Evolutionary conservation across 139 green algal species (phyloP).

Genomic region (Haematococcus lacustris): DNA sequence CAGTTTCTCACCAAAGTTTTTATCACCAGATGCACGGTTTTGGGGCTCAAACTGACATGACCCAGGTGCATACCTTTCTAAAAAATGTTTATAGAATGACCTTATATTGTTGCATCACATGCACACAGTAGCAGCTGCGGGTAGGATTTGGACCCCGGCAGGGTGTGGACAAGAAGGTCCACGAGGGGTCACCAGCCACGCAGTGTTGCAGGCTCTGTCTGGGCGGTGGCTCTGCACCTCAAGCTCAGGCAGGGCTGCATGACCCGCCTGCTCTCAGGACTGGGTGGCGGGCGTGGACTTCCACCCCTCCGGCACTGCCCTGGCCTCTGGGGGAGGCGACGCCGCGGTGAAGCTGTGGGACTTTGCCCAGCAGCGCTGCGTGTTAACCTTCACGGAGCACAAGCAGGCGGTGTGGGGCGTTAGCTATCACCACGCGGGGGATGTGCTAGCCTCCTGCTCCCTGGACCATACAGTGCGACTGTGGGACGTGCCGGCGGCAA

Average conservation of each 20-base stretch:
- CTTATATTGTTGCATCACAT: too few relatives aligned
- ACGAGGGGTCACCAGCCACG: not conserved
- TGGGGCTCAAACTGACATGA: too few relatives aligned
- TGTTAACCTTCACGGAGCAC: slow-evolving; percentile 71
- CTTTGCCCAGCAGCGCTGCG: slow-evolving; percentile 72
- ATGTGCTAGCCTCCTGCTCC: slow-evolving; percentile 62
- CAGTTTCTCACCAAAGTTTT: too few relatives aligned
- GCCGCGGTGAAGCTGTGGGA: slow-evolving; percentile 72
- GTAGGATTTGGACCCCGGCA: too few relatives aligned
- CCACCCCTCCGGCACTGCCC: slow-evolving; percentile 56
- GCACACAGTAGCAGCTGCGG: too few relatives aligned
- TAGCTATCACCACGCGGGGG: slow-evolving; percentile 61
- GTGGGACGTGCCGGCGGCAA: slow-evolving; percentile 49
- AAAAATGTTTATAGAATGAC: too few relatives aligned
- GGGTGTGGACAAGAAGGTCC: not conserved
- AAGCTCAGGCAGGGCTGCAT: too few relatives aligned
- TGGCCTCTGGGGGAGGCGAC: slow-evolving; percentile 68
- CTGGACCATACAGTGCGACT: slow-evolving; percentile 69
- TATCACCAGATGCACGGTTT: too few relatives aligned
- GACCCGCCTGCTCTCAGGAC: slow-evolving; percentile 38
- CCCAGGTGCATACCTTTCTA: too few relatives aligned
- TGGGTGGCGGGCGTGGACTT: slow-evolving; percentile 78
- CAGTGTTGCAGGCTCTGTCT: not conserved
- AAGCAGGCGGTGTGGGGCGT: slow-evolving; percentile 57
- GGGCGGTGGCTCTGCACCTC: too few relatives aligned